Base-by-base conservation (phyloP, 257 asterid species). In the Solanum okadae region DNA sequence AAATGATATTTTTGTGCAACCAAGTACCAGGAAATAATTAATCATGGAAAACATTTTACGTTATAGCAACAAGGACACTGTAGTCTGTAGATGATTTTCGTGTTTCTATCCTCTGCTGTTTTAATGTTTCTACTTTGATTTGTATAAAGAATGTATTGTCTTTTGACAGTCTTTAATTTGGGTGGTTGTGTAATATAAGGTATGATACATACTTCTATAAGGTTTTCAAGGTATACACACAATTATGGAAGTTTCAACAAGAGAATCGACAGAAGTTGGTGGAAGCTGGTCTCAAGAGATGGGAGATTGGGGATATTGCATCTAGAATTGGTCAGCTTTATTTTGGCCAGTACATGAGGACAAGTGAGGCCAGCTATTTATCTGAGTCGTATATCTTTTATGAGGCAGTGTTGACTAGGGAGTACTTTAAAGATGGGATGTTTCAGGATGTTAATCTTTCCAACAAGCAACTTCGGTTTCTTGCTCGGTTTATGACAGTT, bases 261-360 rank as follows among this genome's bases (percentile, higher is more conserved):
- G 98, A 97, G 93, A 97, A 96, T 88, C 93, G 99, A 84, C 98
- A 97, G 86, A 96, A 96, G 90, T 89, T 97, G 93, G 99, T 97
- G 86, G 99, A 97, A 87, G 96, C 95, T 77, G 99, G 99, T 84
- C 85, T 97, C 31, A 97, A 96, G 91, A 93, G 99, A 94, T 97
- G 99, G 99, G 99, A 97, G 95, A 97, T 97, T 88, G 99, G 99
- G 87, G 99, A 96, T 79, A 97, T 97, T 90, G 99, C 99, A 68
- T 97, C 99, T 75, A 91, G 99, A 71, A 97, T 97, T 88, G 99
- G 98, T 61, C 99, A 97, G 91, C 98, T 97, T 86, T 97, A 97
- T 88, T 97, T 97, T 86, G 99, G 99, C 33, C 99, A 97, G 92
- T 97, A 97, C 91, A 97, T 97, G 99, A 94, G 98, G 94, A 96